These are phyloP conservation scores for Penicillium sp. DNA, from an alignment of 2,329 filamentous ascomycete genomes.

Conservation along the genomic window DNA sequence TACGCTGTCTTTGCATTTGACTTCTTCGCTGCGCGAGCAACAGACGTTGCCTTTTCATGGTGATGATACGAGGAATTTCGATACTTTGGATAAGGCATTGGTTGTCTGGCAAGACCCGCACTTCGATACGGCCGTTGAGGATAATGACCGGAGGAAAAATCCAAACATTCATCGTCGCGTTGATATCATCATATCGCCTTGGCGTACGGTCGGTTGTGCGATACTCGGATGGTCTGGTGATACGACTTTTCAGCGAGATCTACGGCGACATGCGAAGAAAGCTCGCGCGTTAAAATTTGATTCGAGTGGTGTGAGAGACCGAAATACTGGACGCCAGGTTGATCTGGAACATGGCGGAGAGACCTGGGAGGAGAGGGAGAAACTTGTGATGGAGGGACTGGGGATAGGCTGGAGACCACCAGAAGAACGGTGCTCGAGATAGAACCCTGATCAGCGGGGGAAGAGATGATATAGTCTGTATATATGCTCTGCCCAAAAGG, in stretches of 20 bases:
- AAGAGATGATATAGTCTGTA: not conserved
- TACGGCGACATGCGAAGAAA: slow-evolving; percentile 75
- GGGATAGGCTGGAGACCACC: slow-evolving; percentile 66
- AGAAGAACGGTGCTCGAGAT: slow-evolving; percentile 66
- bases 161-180: slow-evolving; percentile 77
- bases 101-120: slow-evolving; percentile 82
- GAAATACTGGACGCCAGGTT: slow-evolving; percentile 64
- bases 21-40: slow-evolving; percentile 71
- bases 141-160: slow-evolving; percentile 50
- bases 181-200: slow-evolving; percentile 87
- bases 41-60: slow-evolving; percentile 56
- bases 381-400: slow-evolving; percentile 73
- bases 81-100: slow-evolving; percentile 85
- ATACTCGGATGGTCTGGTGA: slow-evolving; percentile 85
- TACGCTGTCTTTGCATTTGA: slow-evolving; percentile 68
- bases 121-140: slow-evolving; percentile 35
- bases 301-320: slow-evolving; percentile 76
- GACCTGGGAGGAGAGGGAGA: slow-evolving; percentile 70
- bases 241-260: slow-evolving; percentile 84
- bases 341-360: slow-evolving; percentile 60
- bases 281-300: slow-evolving; percentile 79
- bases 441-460: not conserved
- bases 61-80: slow-evolving; percentile 59
- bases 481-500: not conserved
- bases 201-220: slow-evolving; percentile 85